Conservation (phyloP, 768 basidiomycete genomes). For the Lentinula edodes region DNA sequence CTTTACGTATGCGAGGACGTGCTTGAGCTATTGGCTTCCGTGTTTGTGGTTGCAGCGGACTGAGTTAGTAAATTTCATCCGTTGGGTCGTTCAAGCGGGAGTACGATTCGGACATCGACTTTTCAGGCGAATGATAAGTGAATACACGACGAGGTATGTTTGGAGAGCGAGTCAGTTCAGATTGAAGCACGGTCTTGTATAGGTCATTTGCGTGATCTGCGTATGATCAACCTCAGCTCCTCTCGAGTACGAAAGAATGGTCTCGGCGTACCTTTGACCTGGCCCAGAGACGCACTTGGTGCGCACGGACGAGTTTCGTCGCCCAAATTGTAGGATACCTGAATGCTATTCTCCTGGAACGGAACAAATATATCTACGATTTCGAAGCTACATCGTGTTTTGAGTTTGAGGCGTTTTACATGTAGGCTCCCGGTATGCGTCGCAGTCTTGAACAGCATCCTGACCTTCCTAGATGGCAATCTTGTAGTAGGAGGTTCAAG, state of each 20-base stretch:
- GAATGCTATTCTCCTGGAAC: constrained; percentile 49
- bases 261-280: neutral
- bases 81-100: constrained; percentile 53
- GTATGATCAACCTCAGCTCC: constrained; percentile 5
- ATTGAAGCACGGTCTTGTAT: constrained; percentile 43
- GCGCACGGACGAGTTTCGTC: constrained; percentile 38
- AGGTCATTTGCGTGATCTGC: constrained; percentile 50
- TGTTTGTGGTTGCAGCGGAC: constrained; percentile 58
- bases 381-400: constrained; percentile 35
- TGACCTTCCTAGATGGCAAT: constrained; percentile 34
- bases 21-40: constrained; percentile 58
- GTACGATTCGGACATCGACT: constrained; percentile 26
- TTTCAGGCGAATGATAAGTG: constrained; percentile 34
- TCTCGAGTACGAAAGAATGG: neutral
- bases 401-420: constrained; percentile 10
- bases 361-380: constrained; percentile 62
- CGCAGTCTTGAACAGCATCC: constrained; percentile 31
- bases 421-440: constrained; percentile 31
- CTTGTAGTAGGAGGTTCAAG: constrained; percentile 34
- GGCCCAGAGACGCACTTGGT: neutral
- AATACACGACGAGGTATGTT: constrained; percentile 31
- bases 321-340: constrained; percentile 57
- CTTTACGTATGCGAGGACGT: constrained; percentile 48
- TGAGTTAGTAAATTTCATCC: constrained; percentile 62
- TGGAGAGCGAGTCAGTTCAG: constrained; percentile 31